These are phyloP conservation scores for Penicillium sp. DNA, from an alignment of 2,329 filamentous ascomycete species.

Conservation along the genomic window DNA sequence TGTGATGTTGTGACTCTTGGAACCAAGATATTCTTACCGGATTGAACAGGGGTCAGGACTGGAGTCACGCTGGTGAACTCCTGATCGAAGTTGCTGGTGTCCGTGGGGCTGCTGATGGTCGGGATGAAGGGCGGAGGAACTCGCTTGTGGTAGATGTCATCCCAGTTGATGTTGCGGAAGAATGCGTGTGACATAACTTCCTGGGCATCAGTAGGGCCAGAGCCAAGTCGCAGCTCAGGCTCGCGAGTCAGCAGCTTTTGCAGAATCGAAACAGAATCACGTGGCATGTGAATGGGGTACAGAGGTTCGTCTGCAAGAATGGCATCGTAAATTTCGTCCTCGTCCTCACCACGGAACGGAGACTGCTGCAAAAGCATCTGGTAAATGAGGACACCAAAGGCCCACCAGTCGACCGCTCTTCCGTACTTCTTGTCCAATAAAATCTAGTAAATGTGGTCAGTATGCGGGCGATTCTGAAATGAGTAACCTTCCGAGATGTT, in stretches of 20 bases:
- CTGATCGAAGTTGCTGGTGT: constrained; percentile 99
- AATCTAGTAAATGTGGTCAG: constrained; percentile 63
- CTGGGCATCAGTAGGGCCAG: constrained; percentile 93
- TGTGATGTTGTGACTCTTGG: constrained; percentile 9
- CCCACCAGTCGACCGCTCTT: constrained; percentile 98
- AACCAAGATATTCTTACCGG: constrained; percentile 66
- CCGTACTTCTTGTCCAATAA: constrained; percentile 98
- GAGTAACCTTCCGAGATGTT: background rate
- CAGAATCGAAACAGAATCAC: constrained; percentile 94
- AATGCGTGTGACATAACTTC: constrained; percentile 99
- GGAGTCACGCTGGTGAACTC: constrained; percentile 99
- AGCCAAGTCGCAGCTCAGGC: constrained; percentile 88
- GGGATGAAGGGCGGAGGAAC: constrained; percentile 88
- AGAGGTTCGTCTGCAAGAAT: constrained; percentile 96
- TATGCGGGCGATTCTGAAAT: background rate
- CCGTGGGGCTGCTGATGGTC: constrained; percentile 85
- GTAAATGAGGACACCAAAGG: constrained; percentile 97
- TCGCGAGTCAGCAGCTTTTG: constrained; percentile 97
- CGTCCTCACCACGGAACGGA: constrained; percentile 97
- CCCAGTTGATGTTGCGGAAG: constrained; percentile 98
- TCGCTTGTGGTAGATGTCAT: constrained; percentile 96
- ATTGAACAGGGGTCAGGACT: constrained; percentile 94
- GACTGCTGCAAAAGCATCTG: constrained; percentile 99
- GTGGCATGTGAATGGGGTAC: constrained; percentile 98
- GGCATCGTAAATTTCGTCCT: constrained; percentile 98